Percentiles rank a stretch among this genome's conserved stretches.
phyloP scores from a whole-genome alignment of 2,329 filamentous ascomycete species.

The Xylariaceae sp. region DNA sequence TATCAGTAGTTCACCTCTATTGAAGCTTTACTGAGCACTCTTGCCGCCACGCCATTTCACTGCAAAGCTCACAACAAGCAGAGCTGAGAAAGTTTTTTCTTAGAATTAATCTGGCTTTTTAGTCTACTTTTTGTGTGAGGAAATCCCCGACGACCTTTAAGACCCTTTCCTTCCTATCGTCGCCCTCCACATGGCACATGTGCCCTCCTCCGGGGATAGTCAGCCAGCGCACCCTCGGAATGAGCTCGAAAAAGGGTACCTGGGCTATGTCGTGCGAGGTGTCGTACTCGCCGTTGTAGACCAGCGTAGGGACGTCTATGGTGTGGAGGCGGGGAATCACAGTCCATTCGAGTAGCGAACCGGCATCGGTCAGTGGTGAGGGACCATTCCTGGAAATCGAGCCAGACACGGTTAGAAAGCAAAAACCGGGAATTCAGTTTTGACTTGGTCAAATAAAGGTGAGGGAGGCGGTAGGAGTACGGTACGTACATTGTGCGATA shows the following conservation, averaged over 20 bases:
- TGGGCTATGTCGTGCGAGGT: slow-evolving; percentile 23
- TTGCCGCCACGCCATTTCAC: too few species aligned
- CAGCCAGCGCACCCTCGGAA: slow-evolving; percentile 22
- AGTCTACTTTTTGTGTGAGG: neutral
- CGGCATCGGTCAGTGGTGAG: neutral
- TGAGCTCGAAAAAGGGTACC: slow-evolving; percentile 22
- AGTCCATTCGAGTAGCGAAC: slow-evolving; percentile 8
- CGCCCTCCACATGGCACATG: slow-evolving; percentile 22
- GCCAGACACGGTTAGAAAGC: too few species aligned
- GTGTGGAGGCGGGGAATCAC: slow-evolving; percentile 17
- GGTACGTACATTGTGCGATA: slow-evolving; percentile 19
- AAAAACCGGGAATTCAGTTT: too few species aligned
- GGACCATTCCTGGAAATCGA: slow-evolving; percentile 2
- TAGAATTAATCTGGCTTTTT: too few species aligned
- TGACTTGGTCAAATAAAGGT: neutral
- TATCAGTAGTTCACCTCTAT: too few species aligned
- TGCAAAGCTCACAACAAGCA: too few species aligned
- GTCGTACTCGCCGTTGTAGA: slow-evolving; percentile 25
- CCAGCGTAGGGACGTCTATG: slow-evolving; percentile 20
- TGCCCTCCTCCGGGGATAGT: slow-evolving; percentile 18
- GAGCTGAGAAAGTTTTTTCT: too few species aligned
- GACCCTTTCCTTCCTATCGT: slow-evolving; percentile 15
- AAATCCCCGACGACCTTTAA: slow-evolving; percentile 19
- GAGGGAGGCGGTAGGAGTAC: neutral
- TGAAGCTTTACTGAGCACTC: too few species aligned